Evolutionary conservation across 805 yeast genomes (phyloP).

Genomic region (Suhomyces sp.): DNA sequence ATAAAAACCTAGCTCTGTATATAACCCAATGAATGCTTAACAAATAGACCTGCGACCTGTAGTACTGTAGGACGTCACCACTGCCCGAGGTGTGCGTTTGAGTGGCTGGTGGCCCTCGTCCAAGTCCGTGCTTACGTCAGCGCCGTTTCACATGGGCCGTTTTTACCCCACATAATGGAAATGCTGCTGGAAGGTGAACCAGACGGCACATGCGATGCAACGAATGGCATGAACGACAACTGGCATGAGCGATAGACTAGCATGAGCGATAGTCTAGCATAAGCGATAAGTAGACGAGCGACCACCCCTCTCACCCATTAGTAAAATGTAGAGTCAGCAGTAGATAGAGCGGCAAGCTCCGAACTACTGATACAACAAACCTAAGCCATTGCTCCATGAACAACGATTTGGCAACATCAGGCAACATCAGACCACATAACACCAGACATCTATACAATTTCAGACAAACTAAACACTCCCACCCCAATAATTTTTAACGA

Average conservation of each 20-base stretch:
- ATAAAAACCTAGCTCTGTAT: constrained; percentile 15
- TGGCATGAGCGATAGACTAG: neutral
- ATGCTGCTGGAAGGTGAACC: neutral
- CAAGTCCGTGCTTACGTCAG: neutral
- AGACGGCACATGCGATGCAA: neutral
- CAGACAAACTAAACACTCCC: neutral
- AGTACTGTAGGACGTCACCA: neutral
- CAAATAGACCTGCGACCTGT: neutral
- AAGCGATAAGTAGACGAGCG: neutral
- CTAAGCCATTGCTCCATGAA: neutral
- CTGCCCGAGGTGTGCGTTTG: neutral
- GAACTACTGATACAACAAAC: neutral
- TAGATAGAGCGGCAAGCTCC: neutral
- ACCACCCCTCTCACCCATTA: neutral
- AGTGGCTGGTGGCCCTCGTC: neutral
- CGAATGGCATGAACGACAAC: neutral
- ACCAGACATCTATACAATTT: too few relatives aligned
- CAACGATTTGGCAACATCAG: neutral
- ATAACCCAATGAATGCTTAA: neutral
- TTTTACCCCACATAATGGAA: neutral
- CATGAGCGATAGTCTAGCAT: neutral
- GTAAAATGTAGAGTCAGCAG: neutral
- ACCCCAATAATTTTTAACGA: too few relatives aligned
- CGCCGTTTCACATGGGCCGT: neutral
- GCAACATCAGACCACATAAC: neutral